Percentiles rank a stretch among this genome's conserved stretches.
Conservation (phyloP, 2,329 filamentous ascomycete species). For the Paraphaeosphaeria sporulosa region DNA sequence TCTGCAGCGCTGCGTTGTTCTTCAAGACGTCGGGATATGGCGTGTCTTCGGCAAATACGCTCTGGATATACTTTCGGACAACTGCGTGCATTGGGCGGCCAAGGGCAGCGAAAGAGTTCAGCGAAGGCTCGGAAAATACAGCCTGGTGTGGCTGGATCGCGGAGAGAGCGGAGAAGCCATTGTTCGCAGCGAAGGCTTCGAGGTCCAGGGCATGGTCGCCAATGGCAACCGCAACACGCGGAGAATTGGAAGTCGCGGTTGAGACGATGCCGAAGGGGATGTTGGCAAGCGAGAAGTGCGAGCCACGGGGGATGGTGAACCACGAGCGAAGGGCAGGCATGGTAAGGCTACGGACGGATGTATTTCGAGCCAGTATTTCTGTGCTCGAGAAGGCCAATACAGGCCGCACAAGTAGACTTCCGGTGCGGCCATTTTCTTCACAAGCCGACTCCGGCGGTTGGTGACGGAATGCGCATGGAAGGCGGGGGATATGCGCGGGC, state of each 20-base stretch:
- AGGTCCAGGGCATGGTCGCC: slow-evolving; percentile 77
- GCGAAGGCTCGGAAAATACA: slow-evolving; percentile 69
- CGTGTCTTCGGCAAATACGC: slow-evolving; percentile 68
- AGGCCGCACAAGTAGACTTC: neutral
- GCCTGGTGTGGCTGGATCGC: slow-evolving; percentile 64
- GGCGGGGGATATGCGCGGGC: slow-evolving; percentile 20
- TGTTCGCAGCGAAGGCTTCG: slow-evolving; percentile 64
- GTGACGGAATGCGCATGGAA: slow-evolving; percentile 33
- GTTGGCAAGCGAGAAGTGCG: slow-evolving; percentile 79
- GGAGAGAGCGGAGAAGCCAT: slow-evolving; percentile 67
- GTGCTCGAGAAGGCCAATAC: slow-evolving; percentile 12
- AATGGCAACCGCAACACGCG: slow-evolving; percentile 74
- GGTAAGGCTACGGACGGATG: slow-evolving; percentile 8
- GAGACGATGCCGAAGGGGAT: slow-evolving; percentile 86
- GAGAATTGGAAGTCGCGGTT: slow-evolving; percentile 62
- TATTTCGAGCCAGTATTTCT: neutral
- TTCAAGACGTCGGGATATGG: slow-evolving; percentile 68
- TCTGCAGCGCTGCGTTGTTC: slow-evolving; percentile 65
- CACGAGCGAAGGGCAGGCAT: slow-evolving; percentile 58
- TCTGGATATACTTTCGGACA: slow-evolving; percentile 74
- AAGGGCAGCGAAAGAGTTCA: slow-evolving; percentile 78
- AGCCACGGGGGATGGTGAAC: slow-evolving; percentile 66
- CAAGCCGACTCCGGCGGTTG: slow-evolving; percentile 26
- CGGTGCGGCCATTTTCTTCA: neutral
- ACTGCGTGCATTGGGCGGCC: slow-evolving; percentile 71